These are phyloP conservation scores for Tetraselmis striata DNA, from an alignment of 139 green algal genomes.

Conservation along the genomic window DNA sequence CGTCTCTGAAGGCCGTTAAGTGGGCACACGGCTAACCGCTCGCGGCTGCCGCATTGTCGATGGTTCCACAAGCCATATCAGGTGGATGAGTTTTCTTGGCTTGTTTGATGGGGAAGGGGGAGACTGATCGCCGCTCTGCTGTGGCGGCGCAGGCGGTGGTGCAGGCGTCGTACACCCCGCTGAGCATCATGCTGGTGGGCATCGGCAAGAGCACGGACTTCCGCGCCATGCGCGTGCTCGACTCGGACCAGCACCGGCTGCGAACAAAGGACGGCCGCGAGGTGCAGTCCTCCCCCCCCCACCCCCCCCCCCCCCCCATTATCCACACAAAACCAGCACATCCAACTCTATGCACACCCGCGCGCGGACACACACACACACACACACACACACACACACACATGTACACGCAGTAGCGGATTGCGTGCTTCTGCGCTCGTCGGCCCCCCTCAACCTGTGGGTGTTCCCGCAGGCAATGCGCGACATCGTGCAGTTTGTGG, in stretches of 20 bases:
- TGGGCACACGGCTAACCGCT: too few relatives aligned
- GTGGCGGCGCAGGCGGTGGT: slow-evolving; percentile 30
- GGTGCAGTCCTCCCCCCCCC: background rate
- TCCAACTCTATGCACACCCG: too few relatives aligned
- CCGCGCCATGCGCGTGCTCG: slow-evolving; percentile 28
- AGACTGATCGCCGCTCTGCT: background rate
- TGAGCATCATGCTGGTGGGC: slow-evolving; percentile 52
- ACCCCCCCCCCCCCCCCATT: background rate
- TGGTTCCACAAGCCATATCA: background rate
- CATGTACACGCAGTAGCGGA: too few relatives aligned
- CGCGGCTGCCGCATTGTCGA: too few relatives aligned
- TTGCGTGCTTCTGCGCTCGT: too few relatives aligned
- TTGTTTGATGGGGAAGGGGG: background rate
- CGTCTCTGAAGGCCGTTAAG: too few relatives aligned
- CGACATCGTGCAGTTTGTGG: slow-evolving; percentile 53
- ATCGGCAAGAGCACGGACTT: slow-evolving; percentile 39
- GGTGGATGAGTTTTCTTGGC: background rate
- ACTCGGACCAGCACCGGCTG: slow-evolving; percentile 18
- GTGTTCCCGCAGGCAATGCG: slow-evolving; percentile 19
- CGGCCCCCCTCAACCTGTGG: too few relatives aligned
- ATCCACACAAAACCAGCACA: too few relatives aligned
- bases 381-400: too few relatives aligned
- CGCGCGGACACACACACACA: too few relatives aligned
- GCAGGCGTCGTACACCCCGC: slow-evolving; percentile 29
- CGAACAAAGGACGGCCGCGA: background rate